Conservation (phyloP, 2,329 filamentous ascomycete species). For the Polychaeton citri region DNA sequence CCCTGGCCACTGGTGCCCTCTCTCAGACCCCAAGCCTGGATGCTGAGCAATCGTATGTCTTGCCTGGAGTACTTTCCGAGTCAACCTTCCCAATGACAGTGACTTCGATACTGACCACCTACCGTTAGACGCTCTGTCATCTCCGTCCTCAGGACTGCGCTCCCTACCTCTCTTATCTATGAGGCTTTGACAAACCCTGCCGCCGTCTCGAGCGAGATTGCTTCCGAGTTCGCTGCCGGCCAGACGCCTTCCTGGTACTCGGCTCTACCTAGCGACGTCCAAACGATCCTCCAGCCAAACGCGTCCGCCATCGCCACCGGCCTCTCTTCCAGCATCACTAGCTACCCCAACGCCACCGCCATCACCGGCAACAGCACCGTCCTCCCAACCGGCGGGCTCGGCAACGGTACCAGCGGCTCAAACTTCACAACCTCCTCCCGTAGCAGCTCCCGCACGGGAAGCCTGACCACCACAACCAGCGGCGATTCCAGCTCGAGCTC, state of each 20-base stretch:
- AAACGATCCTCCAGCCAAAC: constrained; percentile 27
- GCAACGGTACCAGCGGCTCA: constrained; percentile 4
- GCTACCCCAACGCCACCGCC: constrained; percentile 3
- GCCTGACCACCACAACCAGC: constrained; percentile 2
- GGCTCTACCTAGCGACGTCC: constrained; percentile 30
- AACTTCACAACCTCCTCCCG: no score
- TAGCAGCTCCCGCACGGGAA: no score
- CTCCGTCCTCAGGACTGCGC: constrained; percentile 30
- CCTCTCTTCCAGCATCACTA: constrained; percentile 6
- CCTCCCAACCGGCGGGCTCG: constrained; percentile 2
- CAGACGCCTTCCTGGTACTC: constrained; percentile 32
- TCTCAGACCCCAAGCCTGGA: constrained; percentile 4
- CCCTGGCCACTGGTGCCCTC: constrained; percentile 12
- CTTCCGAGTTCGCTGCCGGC: constrained; percentile 30
- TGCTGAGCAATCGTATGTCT: neutral
- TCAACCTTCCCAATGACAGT: neutral
- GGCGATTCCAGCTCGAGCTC: constrained; percentile 1
- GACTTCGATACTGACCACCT: constrained; percentile 1
- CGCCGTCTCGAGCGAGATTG: constrained; percentile 28
- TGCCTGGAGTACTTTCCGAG: neutral
- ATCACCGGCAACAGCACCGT: constrained; percentile 4
- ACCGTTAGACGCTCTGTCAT: constrained; percentile 23
- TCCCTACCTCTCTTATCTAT: constrained; percentile 27
- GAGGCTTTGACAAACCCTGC: constrained; percentile 29
- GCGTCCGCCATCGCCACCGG: constrained; percentile 11